phyloP scores from a whole-genome alignment of 2,329 filamentous ascomycete genomes.

The Phaeosphaeria sp. region DNA sequence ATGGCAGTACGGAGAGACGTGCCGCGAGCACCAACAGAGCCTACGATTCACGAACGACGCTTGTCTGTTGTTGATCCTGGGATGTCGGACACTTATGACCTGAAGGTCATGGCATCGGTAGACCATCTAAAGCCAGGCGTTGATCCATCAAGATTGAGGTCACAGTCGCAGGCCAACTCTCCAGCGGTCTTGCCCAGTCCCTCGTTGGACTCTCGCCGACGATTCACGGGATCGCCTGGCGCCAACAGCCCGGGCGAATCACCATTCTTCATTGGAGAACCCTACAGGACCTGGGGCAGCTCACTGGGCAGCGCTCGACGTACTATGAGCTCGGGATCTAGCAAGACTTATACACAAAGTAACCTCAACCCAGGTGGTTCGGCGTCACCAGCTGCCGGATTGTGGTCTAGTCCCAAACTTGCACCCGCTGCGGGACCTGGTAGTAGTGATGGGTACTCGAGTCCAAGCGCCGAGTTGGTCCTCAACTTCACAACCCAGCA shows the following conservation, averaged over 20 bases:
- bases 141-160: slow-evolving; percentile 45
- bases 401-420: slow-evolving; percentile 48
- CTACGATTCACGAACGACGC: slow-evolving; percentile 39
- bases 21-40: slow-evolving; percentile 34
- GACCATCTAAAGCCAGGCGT: slow-evolving; percentile 70
- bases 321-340: slow-evolving; percentile 42
- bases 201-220: slow-evolving; percentile 28
- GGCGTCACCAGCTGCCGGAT: slow-evolving; percentile 37
- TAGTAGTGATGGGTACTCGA: slow-evolving; percentile 23
- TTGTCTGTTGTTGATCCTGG: slow-evolving; percentile 52
- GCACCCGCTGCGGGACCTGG: background rate
- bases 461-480: slow-evolving; percentile 42
- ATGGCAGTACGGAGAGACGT: slow-evolving; percentile 66
- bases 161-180: slow-evolving; percentile 34
- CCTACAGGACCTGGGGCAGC: slow-evolving; percentile 42
- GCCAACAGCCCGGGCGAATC: slow-evolving; percentile 38
- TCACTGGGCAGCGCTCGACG: slow-evolving; percentile 51
- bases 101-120: slow-evolving; percentile 75
- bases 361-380: slow-evolving; percentile 24
- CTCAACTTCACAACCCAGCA: slow-evolving; percentile 40
- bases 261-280: slow-evolving; percentile 37
- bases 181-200: slow-evolving; percentile 38
- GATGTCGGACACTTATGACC: slow-evolving; percentile 70
- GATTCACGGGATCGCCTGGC: slow-evolving; percentile 28
- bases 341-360: slow-evolving; percentile 27